phyloP scores from a whole-genome alignment of 208 protist genomes.

The Polymyxa betae region DNA sequence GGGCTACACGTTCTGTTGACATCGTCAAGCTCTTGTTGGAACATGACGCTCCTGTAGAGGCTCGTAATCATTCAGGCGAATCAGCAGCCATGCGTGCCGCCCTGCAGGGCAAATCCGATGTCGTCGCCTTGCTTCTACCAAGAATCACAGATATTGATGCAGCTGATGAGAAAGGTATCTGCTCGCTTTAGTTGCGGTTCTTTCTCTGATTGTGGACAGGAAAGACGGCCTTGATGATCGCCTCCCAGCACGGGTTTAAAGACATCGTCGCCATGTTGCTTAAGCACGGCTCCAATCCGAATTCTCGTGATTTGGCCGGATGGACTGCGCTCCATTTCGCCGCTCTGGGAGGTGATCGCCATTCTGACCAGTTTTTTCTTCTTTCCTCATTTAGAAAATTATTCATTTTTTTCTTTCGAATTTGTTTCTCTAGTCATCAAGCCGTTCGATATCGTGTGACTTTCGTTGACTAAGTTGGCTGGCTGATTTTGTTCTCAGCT shows the following conservation, averaged over 20 bases:
- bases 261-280: conserved; percentile 19
- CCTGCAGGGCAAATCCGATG: not conserved
- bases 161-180: not conserved
- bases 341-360: not conserved
- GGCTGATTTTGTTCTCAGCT: not conserved
- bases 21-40: not conserved
- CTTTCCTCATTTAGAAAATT: no score
- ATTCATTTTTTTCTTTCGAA: no score
- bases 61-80: not conserved
- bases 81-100: not conserved
- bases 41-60: not conserved
- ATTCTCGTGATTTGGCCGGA: not conserved
- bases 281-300: not conserved
- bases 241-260: not conserved
- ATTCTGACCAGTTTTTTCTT: no score
- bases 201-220: not conserved
- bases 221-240: conserved; percentile 24
- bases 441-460: no score
- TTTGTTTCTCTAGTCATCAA: no score
- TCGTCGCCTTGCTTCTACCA: not conserved
- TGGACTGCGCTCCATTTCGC: conserved; percentile 33
- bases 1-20: not conserved
- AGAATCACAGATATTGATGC: not conserved
- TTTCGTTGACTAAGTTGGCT: not conserved
- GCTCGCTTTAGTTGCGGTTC: not conserved